Evolutionary conservation across 2,329 filamentous ascomycete genomes (phyloP), one percentile per base, ranked within the genome.

Genomic region (Fusarium pseudograminearum): DNA sequence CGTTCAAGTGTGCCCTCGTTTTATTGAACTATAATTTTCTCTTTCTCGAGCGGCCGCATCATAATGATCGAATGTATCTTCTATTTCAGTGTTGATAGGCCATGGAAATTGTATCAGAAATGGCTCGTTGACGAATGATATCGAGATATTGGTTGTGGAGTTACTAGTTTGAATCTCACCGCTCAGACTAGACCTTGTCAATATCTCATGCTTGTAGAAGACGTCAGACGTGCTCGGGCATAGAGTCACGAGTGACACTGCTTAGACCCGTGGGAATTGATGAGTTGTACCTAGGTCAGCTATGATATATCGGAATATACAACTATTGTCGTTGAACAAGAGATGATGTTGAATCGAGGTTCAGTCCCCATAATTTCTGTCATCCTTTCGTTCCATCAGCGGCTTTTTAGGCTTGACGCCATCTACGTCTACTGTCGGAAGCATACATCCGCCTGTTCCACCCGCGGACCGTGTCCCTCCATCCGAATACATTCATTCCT

Each of bases 261-360:
- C 76, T 73, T 18, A 81, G 72, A 7, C 76, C 70, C 16, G 70
- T 57, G 7, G 81, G 80, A 1, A 74, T 74, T 0, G 74, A 74
- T 3, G 82, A 84, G 16, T 53, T 81, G 58, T 84, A 82, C 36
- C 82, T 82, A 0, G 81, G 81, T 41, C 81, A 79, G 61, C 83
- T 80, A 84, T 36, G 33, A 10, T 36, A 40, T 15, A 40, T 22
- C 81, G 78, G 16, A 84, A 73, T 20, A 80, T 78, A 65, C 80
- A 82, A 22, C 80, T 81, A 34, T 73, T 69, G 2, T 66, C 61
- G 45, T 77, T 75, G 45, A 84, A 71, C 28, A 42, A 24, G 22
- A 42, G 40, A 44, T 24, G 16, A 26, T 42, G 15, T 44, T 44
- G 4, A 26, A 44, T 64, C 16, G 44, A 46, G 46, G 20, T 44